phyloP scores from a whole-genome alignment of 1,139 yeast genomes.

The Zhuliangozyma parablackwelliae region DNA sequence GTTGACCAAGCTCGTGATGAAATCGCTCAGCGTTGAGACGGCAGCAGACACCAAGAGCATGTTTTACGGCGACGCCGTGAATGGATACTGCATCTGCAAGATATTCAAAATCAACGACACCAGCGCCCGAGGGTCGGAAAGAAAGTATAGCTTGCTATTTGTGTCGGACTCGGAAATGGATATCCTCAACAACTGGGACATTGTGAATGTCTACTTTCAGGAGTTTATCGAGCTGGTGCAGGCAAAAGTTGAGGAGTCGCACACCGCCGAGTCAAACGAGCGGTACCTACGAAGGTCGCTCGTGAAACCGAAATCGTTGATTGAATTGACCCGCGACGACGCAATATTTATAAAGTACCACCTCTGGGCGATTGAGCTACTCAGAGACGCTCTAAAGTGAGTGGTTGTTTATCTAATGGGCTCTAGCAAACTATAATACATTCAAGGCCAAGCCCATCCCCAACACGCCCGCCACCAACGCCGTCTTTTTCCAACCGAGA shows the following conservation, averaged over 20 bases:
- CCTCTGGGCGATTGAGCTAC: constrained; percentile 56
- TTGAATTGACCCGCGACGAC: constrained; percentile 57
- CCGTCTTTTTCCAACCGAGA: constrained; percentile 15
- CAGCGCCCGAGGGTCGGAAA: constrained; percentile 74
- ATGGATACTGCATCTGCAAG: constrained; percentile 64
- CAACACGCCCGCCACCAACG: constrained; percentile 15
- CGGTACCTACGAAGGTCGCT: constrained; percentile 49
- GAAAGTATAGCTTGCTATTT: constrained; percentile 65
- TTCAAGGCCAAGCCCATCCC: constrained; percentile 16
- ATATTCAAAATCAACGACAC: constrained; percentile 66
- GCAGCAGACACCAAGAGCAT: constrained; percentile 64
- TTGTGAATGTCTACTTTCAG: constrained; percentile 46
- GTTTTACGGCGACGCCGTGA: constrained; percentile 63
- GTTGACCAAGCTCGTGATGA: constrained; percentile 56
- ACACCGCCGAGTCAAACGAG: constrained; percentile 38
- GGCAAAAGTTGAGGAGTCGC: constrained; percentile 30
- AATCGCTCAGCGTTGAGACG: constrained; percentile 70
- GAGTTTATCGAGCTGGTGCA: constrained; percentile 51
- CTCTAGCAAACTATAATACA: constrained; percentile 10
- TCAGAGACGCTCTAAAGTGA: constrained; percentile 7
- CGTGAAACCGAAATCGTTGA: constrained; percentile 53
- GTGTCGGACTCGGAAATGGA: constrained; percentile 54
- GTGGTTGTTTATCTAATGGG: too few relatives aligned
- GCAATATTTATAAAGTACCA: constrained; percentile 62
- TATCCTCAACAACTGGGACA: constrained; percentile 55